Evolutionary conservation across 495 filamentous ascomycete species (phyloP), one percentile per base, ranked within the genome.

Genomic region (Bryoglossum gracile): DNA sequence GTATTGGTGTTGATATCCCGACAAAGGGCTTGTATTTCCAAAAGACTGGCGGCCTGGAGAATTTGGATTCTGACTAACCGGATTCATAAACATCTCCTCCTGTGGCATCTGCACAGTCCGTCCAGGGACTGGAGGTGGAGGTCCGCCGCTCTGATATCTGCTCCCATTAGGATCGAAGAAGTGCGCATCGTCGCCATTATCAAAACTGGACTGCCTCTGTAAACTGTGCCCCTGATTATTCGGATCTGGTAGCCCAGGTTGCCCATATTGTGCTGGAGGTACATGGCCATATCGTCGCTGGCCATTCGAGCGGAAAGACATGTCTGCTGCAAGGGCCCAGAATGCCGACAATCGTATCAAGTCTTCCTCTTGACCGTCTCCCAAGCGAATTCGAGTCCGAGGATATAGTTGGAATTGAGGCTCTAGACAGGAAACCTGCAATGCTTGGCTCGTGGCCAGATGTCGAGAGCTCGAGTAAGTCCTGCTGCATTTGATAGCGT

Each of bases 151-250:
- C 61, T 62, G 62, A 58, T 54, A 60, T 43, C 55, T 64, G 59
- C 52, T 64, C 56, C 38, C 57, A 24, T 59, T 64, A 51, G 72
- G 70, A 57, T 76, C 69, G 52, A 78, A 71, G 39, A 65, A 69
- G 18, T 56, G 61, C 28, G 73, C 73, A 62, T 94, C 86, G 62
- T 94, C 86, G 52, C 85, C 88, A 56, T 73, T 80, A 60, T 89
- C 83, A 66, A 84, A 91, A 63, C 88, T 91, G 43, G 79, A 73
- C 44, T 81, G 79, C 49, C 82, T 73, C 25, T 76, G 68, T 36
- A 71, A 61, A 24, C 57, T 55, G 10, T 41, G 50, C 43, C 64
- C 53, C 47, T 62, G 56, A 50, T 60, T 59, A 26, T 68, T 63
- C 43, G 71, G 67, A 13, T 72, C 69, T 46, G 76, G 76, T 52